phyloP scores from a whole-genome alignment of 2,329 filamentous ascomycete genomes.

The Neofusicoccum umdonicola region DNA sequence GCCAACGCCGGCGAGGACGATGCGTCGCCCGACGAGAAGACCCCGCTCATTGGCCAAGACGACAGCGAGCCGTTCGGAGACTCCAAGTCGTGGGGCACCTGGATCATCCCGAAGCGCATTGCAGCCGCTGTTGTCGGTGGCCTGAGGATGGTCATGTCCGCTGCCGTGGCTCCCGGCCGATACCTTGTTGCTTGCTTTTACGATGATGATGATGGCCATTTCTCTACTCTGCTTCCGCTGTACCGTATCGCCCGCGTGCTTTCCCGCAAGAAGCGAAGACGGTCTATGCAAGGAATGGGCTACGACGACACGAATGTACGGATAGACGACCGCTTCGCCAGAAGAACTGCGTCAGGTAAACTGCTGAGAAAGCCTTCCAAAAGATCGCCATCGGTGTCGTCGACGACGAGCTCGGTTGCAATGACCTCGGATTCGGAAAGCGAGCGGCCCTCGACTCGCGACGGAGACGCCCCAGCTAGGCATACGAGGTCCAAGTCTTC shows the following conservation, averaged over 20 bases:
- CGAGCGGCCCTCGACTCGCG: slow-evolving; percentile 31
- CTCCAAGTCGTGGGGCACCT: slow-evolving; percentile 39
- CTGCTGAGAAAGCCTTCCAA: slow-evolving; percentile 28
- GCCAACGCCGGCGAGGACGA: slow-evolving; percentile 27
- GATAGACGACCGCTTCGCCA: neutral
- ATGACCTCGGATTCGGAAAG: slow-evolving; percentile 65
- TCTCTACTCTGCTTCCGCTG: slow-evolving; percentile 74
- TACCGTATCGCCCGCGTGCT: slow-evolving; percentile 59
- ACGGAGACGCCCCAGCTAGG: slow-evolving; percentile 45
- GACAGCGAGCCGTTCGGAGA: slow-evolving; percentile 30
- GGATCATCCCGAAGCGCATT: slow-evolving; percentile 65
- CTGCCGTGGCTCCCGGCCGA: slow-evolving; percentile 73
- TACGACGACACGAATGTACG: slow-evolving; percentile 10
- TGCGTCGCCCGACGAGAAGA: slow-evolving; percentile 59
- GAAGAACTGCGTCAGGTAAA: slow-evolving; percentile 15
- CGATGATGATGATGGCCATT: slow-evolving; percentile 73
- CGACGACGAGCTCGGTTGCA: slow-evolving; percentile 57
- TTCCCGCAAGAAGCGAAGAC: slow-evolving; percentile 32
- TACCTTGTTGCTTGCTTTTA: slow-evolving; percentile 83
- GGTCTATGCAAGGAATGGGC: slow-evolving; percentile 23
- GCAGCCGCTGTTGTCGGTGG: slow-evolving; percentile 71
- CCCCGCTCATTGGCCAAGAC: slow-evolving; percentile 58
- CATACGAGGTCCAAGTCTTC: slow-evolving; percentile 64
- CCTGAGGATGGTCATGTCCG: slow-evolving; percentile 74
- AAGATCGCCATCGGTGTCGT: slow-evolving; percentile 42